phyloP scores from a whole-genome alignment of 345 rosid genomes.

The Noccaea caerulescens region DNA sequence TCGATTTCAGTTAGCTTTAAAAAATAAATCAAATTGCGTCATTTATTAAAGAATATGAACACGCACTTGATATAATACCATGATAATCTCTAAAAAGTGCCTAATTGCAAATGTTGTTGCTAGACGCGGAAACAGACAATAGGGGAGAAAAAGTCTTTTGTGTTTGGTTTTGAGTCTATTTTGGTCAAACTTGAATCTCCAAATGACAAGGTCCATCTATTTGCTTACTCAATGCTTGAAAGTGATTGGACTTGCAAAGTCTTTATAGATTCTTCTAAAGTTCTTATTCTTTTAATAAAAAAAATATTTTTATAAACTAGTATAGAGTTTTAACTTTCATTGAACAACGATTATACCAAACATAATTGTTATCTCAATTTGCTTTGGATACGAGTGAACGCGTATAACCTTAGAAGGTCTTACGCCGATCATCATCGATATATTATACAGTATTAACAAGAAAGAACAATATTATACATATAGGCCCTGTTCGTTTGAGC shows the following conservation, averaged over 20 bases:
- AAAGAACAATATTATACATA: not conserved
- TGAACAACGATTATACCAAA: conserved; percentile 11
- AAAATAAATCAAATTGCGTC: not conserved
- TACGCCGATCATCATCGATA: conserved; percentile 20
- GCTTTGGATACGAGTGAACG: conserved; percentile 25
- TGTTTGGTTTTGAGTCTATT: conserved; percentile 35
- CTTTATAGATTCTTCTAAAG: conserved; percentile 25
- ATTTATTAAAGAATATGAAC: not conserved
- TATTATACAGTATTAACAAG: not conserved
- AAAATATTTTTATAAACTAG: not conserved
- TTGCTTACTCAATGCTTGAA: conserved; percentile 16
- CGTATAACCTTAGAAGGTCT: conserved; percentile 11
- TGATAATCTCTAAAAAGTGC: conserved; percentile 2
- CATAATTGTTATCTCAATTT: conserved; percentile 14
- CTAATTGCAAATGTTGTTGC: not conserved
- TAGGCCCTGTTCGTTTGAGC: too few species aligned
- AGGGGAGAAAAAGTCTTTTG: conserved; percentile 31
- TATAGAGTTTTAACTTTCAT: not conserved
- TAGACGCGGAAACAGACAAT: conserved; percentile 21
- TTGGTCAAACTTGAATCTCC: conserved; percentile 34
- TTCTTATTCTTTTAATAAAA: not conserved
- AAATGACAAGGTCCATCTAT: conserved; percentile 20
- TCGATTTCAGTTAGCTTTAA: not conserved
- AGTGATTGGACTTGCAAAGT: conserved; percentile 35
- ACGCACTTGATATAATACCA: not conserved